A percentile compares a stretch with the other conserved stretches of the same genome.
phyloP scores from a whole-genome alignment of 164 flowering plant genomes.

The Magnolia kwangsiensis region DNA sequence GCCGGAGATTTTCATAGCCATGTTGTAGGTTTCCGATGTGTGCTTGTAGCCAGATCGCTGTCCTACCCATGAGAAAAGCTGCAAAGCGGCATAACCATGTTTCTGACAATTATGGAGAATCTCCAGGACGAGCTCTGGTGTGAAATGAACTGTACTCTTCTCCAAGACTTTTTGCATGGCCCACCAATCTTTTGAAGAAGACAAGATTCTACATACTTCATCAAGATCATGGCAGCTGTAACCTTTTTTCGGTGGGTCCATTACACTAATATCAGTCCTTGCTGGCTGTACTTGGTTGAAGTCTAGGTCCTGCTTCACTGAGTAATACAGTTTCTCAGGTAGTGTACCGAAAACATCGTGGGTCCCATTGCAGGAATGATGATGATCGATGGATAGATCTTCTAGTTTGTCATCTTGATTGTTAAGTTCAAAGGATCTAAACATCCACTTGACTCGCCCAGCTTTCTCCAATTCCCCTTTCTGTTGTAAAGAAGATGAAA shows the following conservation, averaged over 20 bases:
- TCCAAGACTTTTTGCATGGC: conserved; percentile 49
- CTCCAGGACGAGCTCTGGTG: conserved; percentile 61
- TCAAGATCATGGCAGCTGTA: conserved; percentile 37
- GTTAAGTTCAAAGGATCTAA: conserved; percentile 20
- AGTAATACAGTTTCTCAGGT: neutral
- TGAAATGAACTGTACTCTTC: conserved; percentile 39
- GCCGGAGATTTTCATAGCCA: conserved; percentile 79
- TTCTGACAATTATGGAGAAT: conserved; percentile 37
- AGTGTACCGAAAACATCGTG: conserved; percentile 8
- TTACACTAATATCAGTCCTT: neutral
- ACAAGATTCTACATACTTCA: conserved; percentile 43
- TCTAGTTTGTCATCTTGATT: conserved; percentile 22
- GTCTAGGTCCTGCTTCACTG: conserved; percentile 9
- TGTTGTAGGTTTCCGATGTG: conserved; percentile 66
- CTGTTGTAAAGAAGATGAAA: conserved; percentile 45
- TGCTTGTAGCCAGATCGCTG: conserved; percentile 50
- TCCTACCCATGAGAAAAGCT: conserved; percentile 76
- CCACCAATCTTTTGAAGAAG: conserved; percentile 52
- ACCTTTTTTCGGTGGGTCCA: conserved; percentile 19
- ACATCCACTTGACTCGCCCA: conserved; percentile 39
- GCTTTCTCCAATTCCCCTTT: conserved; percentile 42
- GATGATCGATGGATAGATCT: conserved; percentile 1
- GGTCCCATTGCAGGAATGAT: neutral
- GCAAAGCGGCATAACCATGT: conserved; percentile 44
- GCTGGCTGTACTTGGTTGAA: conserved; percentile 14